Percentiles rank a stretch among this genome's conserved stretches.
Evolutionary conservation across 1,284 basidiomycete genomes (phyloP).

Genomic region (Ustilago vetiveriae): DNA sequence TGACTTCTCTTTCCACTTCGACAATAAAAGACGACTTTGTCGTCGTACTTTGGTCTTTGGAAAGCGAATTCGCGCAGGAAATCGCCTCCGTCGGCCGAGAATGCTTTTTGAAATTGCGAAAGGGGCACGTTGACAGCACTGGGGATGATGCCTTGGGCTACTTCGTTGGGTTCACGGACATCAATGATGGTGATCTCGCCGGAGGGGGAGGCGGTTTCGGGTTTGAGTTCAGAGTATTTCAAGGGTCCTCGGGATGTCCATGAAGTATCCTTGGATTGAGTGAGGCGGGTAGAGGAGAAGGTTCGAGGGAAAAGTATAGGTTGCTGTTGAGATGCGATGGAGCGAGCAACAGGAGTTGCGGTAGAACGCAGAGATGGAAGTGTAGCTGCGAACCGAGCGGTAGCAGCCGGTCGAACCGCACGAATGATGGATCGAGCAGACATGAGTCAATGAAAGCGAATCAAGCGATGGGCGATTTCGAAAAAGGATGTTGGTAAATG

Average conservation of each 20-base stretch:
- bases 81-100: slow-evolving; percentile 70
- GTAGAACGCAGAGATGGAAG: background rate
- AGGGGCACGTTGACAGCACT: slow-evolving; percentile 93
- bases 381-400: no score
- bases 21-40: slow-evolving; percentile 93
- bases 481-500: no score
- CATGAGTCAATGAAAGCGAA: no score
- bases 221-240: slow-evolving; percentile 84
- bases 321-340: background rate
- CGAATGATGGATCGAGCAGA: slow-evolving; percentile 8
- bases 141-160: slow-evolving; percentile 92
- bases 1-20: slow-evolving; percentile 86
- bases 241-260: slow-evolving; percentile 68
- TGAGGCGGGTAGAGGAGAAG: slow-evolving; percentile 2
- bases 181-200: slow-evolving; percentile 72
- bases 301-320: background rate
- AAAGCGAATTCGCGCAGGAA: slow-evolving; percentile 76
- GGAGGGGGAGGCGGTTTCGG: slow-evolving; percentile 80
- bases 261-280: slow-evolving; percentile 30
- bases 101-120: slow-evolving; percentile 77
- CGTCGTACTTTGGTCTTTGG: slow-evolving; percentile 78
- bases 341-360: no score
- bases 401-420: background rate
- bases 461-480: no score
- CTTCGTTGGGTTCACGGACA: slow-evolving; percentile 92